Evolutionary conservation across 192 early-diverging fungal genomes (phyloP).

Genomic region (Chytriomyces confervae): DNA sequence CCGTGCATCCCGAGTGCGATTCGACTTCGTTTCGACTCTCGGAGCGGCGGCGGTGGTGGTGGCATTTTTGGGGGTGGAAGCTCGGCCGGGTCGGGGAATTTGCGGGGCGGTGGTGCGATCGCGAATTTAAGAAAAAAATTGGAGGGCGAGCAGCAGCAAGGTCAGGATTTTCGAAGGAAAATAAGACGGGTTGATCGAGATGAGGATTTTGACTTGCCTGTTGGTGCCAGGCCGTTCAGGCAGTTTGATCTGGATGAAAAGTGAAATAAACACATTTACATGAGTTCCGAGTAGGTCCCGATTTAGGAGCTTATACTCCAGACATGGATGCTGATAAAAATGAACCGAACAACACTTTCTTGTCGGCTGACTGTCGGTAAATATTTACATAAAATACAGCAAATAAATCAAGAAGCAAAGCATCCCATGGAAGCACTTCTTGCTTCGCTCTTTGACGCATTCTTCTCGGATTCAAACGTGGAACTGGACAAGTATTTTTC

Average conservation of each 20-base stretch:
- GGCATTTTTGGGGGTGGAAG: constrained; percentile 1
- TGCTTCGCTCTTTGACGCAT: constrained; percentile 1
- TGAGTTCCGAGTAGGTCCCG: too few species aligned
- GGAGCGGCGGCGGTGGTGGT: constrained; percentile 50
- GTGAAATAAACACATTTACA: neutral
- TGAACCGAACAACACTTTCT: too few species aligned
- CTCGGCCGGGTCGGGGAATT: neutral
- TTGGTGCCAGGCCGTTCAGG: constrained; percentile 40
- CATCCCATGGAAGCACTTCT: neutral
- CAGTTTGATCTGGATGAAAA: constrained; percentile 34
- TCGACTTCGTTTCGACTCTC: constrained; percentile 5
- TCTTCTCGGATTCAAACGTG: constrained; percentile 14
- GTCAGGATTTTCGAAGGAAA: neutral
- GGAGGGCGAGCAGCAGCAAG: constrained; percentile 3
- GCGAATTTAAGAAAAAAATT: constrained; percentile 6
- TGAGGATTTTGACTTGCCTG: constrained; percentile 31
- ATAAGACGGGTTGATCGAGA: constrained; percentile 3
- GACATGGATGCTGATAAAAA: too few species aligned
- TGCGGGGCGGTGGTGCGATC: neutral
- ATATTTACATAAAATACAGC: too few species aligned
- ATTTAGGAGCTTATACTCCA: too few species aligned
- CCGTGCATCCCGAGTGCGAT: constrained; percentile 29
- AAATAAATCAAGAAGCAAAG: too few species aligned
- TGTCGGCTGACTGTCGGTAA: too few species aligned
- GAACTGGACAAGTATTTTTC: neutral